phyloP scores from a whole-genome alignment of 331 rosid species.

The Pyrus hybrid region DNA sequence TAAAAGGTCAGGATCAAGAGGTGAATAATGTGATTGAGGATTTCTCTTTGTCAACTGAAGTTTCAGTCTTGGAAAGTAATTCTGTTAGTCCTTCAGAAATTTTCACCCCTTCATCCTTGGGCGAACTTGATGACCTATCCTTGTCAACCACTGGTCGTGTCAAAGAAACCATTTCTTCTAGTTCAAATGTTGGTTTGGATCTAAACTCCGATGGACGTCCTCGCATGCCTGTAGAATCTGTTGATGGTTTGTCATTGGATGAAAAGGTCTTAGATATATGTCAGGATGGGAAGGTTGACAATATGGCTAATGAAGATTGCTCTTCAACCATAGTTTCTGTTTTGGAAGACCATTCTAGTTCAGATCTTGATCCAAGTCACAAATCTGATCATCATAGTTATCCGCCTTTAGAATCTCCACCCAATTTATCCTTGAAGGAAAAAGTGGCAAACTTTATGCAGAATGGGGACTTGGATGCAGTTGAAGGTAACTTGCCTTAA shows the following conservation, averaged over 20 bases:
- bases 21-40: conserved; percentile 18
- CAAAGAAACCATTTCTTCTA: conserved; percentile 12
- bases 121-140: conserved; percentile 19
- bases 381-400: conserved; percentile 26
- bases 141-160: conserved; percentile 17
- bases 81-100: conserved; percentile 26
- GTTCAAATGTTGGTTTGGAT: conserved; percentile 26
- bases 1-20: conserved; percentile 69
- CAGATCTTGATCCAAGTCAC: conserved; percentile 10
- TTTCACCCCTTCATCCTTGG: conserved; percentile 23
- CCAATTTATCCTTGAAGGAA: conserved; percentile 41
- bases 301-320: conserved; percentile 24
- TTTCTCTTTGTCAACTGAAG: conserved; percentile 4
- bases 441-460: conserved; percentile 69
- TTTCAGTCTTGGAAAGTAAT: conserved; percentile 10
- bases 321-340: conserved; percentile 15
- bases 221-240: conserved; percentile 16
- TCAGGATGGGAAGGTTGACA: conserved; percentile 25
- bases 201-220: conserved; percentile 7
- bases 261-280: conserved; percentile 21
- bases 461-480: conserved; percentile 64
- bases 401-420: conserved; percentile 12
- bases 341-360: conserved; percentile 15
- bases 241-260: conserved; percentile 19
- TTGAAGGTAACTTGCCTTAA: conserved; percentile 48